These are phyloP conservation scores for Colletotrichum tabaci DNA, from an alignment of 2,329 filamentous ascomycete genomes.

Conservation along the genomic window DNA sequence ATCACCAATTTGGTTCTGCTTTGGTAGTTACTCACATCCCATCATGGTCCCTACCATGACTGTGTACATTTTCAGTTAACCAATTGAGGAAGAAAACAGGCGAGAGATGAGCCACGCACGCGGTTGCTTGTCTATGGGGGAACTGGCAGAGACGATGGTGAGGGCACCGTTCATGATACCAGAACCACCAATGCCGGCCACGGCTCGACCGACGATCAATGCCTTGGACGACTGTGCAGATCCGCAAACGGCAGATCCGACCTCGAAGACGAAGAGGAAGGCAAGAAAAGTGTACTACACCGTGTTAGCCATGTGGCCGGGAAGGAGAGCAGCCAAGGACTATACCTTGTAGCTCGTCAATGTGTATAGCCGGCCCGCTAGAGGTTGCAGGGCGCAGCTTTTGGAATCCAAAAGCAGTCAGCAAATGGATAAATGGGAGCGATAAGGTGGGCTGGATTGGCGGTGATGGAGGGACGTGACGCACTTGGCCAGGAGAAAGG, in stretches of 20 bases:
- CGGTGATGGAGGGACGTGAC: too few relatives aligned
- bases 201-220: conserved; percentile 64
- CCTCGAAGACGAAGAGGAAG: conserved; percentile 50
- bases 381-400: conserved; percentile 64
- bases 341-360: conserved; percentile 53
- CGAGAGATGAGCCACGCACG: too few relatives aligned
- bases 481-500: too few relatives aligned
- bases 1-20: too few relatives aligned
- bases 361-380: conserved; percentile 66
- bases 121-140: too few relatives aligned
- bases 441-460: too few relatives aligned
- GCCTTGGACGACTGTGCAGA: conserved; percentile 58
- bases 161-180: conserved; percentile 58
- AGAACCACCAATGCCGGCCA: conserved; percentile 63
- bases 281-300: conserved; percentile 48
- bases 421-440: conserved; percentile 54
- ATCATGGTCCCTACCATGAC: too few relatives aligned
- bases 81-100: too few relatives aligned
- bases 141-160: conserved; percentile 49
- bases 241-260: conserved; percentile 64
- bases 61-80: too few relatives aligned
- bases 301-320: not conserved
- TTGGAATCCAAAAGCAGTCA: not conserved
- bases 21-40: too few relatives aligned
- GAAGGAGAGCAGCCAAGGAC: too few relatives aligned